These are phyloP conservation scores for Lasiodiplodia gonubiensis DNA, from an alignment of 2,329 filamentous ascomycete genomes.

Conservation along the genomic window DNA sequence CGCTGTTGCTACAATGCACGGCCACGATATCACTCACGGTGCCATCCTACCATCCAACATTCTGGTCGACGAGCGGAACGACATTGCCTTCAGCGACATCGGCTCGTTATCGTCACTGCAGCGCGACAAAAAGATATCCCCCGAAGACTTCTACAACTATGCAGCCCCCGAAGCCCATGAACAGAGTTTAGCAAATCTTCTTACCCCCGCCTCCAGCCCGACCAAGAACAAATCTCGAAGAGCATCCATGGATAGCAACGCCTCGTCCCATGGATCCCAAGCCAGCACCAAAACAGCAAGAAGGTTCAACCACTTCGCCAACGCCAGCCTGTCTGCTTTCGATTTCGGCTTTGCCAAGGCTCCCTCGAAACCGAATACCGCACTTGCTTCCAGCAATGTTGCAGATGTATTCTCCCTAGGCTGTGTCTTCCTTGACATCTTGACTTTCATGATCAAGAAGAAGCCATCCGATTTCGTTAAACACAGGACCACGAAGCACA, in stretches of 20 bases:
- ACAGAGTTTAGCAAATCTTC: conserved; percentile 34
- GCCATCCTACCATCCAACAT: conserved; percentile 75
- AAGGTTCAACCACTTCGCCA: conserved; percentile 1
- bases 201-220: conserved; percentile 32
- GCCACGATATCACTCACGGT: conserved; percentile 66
- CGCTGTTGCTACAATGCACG: conserved; percentile 71
- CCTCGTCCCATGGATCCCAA: conserved; percentile 41
- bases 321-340: conserved; percentile 37
- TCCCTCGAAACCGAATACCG: conserved; percentile 36
- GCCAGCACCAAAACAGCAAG: conserved; percentile 37
- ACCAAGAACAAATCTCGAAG: conserved; percentile 32
- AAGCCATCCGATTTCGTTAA: conserved; percentile 68
- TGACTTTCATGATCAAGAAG: conserved; percentile 72
- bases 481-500: conserved; percentile 70
- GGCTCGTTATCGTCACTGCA: conserved; percentile 56
- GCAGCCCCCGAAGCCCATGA: conserved; percentile 66
- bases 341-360: conserved; percentile 45
- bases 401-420: conserved; percentile 76
- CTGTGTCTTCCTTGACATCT: conserved; percentile 73
- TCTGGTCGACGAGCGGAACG: conserved; percentile 68
- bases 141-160: conserved; percentile 75
- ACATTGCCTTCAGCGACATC: conserved; percentile 71
- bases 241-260: conserved; percentile 43
- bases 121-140: conserved; percentile 60
- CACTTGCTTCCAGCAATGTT: conserved; percentile 45